These are phyloP conservation scores for Saccharum officinarum DNA, from an alignment of 176 grass and related monocot species.

Conservation along the genomic window DNA sequence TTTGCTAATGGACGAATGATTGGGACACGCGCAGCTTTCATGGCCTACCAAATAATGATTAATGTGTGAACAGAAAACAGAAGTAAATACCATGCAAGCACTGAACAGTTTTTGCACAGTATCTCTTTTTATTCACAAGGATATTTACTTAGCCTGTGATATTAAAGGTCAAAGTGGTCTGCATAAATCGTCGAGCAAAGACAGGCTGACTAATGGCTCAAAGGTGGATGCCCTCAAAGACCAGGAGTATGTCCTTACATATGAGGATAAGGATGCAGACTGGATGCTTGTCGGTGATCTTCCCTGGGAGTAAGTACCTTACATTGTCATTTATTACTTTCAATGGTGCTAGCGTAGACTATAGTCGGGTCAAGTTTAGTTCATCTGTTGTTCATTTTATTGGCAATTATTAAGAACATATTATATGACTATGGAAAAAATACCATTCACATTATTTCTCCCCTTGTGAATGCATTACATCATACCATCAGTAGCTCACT, in stretches of 20 bases:
- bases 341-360: neutral
- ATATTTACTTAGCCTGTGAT: neutral
- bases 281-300: slow-evolving; percentile 88
- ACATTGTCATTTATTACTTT: neutral
- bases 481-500: neutral
- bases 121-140: neutral
- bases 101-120: neutral
- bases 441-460: neutral
- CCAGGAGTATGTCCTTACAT: slow-evolving; percentile 70
- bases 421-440: neutral
- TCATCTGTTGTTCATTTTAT: neutral
- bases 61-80: neutral
- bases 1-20: neutral
- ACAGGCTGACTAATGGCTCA: slow-evolving; percentile 45
- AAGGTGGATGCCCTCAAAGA: slow-evolving; percentile 63
- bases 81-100: neutral
- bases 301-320: slow-evolving; percentile 70
- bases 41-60: neutral
- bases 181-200: slow-evolving; percentile 39
- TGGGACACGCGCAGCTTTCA: neutral
- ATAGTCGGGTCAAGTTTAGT: neutral
- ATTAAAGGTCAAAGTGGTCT: slow-evolving; percentile 53
- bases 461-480: neutral
- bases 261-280: slow-evolving; percentile 77
- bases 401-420: neutral